Evolutionary conservation across 1,284 basidiomycete genomes (phyloP).

Genomic region (Leccinum cinnamomeum): DNA sequence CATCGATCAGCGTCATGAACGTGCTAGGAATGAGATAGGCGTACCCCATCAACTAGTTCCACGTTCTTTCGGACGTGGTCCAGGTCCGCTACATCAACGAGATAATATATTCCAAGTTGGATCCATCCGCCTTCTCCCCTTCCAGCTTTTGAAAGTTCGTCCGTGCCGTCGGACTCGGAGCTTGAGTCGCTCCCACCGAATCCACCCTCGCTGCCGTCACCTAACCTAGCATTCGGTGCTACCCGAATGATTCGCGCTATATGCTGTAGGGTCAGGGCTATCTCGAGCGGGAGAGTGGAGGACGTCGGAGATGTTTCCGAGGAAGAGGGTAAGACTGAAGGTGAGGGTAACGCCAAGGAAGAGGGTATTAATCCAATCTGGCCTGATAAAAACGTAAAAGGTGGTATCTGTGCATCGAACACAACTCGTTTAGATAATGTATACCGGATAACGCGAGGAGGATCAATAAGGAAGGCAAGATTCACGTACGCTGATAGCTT

Average conservation of each 20-base stretch:
- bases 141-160: slow-evolving; percentile 1
- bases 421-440: slow-evolving; percentile 1
- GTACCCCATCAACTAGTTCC: slow-evolving; percentile 27
- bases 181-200: slow-evolving; percentile 23
- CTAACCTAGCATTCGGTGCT: slow-evolving; percentile 38
- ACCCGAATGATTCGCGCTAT: slow-evolving; percentile 59
- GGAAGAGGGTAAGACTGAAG: not conserved
- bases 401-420: slow-evolving; percentile 53
- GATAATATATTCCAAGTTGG: slow-evolving; percentile 70
- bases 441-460: slow-evolving; percentile 3
- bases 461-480: not conserved
- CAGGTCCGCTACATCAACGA: slow-evolving; percentile 43
- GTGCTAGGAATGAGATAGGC: not conserved
- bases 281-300: slow-evolving; percentile 58
- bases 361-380: slow-evolving; percentile 91
- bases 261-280: slow-evolving; percentile 81
- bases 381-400: slow-evolving; percentile 85
- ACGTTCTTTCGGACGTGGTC: slow-evolving; percentile 46
- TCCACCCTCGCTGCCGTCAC: slow-evolving; percentile 30
- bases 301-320: slow-evolving; percentile 1
- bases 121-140: slow-evolving; percentile 49
- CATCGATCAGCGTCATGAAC: not conserved
- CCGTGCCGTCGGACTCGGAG: not conserved
- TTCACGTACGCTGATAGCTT: slow-evolving; percentile 74
- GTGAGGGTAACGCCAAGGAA: slow-evolving; percentile 63